These are phyloP conservation scores for Neurospora sp. DNA, from an alignment of 495 filamentous ascomycete species.

Conservation along the genomic window DNA sequence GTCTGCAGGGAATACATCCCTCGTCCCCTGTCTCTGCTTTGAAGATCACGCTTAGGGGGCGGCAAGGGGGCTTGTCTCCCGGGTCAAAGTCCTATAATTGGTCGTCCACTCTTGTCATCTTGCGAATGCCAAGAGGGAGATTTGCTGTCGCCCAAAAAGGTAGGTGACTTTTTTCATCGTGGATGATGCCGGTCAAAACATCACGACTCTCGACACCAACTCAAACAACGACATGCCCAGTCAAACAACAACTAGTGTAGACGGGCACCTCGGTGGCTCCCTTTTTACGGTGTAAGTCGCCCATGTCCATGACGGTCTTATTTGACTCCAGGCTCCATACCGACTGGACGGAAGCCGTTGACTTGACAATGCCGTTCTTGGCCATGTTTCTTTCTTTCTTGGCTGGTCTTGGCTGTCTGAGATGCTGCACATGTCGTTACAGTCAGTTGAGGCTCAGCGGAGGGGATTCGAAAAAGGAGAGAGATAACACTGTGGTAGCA, in stretches of 20 bases:
- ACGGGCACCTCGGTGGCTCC: not conserved
- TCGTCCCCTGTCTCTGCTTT: not conserved
- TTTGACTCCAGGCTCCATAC: not conserved
- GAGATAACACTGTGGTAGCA: not conserved
- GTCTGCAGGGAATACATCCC: not conserved
- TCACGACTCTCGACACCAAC: not conserved
- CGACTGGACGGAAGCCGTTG: not conserved
- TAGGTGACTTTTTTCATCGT: not conserved
- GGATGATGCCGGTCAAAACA: not conserved
- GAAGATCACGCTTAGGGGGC: not conserved
- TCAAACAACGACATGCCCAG: not conserved
- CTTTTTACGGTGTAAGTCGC: not conserved
- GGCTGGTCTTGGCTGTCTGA: not conserved
- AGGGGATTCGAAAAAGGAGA: not conserved
- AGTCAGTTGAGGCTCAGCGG: not conserved
- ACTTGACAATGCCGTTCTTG: not conserved
- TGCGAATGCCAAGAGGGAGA: not conserved
- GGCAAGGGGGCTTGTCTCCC: not conserved
- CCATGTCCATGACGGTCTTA: not conserved
- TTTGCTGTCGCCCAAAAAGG: not conserved
- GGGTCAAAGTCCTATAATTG: not conserved
- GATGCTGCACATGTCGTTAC: not conserved
- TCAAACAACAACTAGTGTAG: not conserved
- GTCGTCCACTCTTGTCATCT: not conserved
- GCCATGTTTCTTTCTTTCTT: not conserved